phyloP scores from a whole-genome alignment of 2,329 filamentous ascomycete genomes.

The Teratosphaeria destructans region DNA sequence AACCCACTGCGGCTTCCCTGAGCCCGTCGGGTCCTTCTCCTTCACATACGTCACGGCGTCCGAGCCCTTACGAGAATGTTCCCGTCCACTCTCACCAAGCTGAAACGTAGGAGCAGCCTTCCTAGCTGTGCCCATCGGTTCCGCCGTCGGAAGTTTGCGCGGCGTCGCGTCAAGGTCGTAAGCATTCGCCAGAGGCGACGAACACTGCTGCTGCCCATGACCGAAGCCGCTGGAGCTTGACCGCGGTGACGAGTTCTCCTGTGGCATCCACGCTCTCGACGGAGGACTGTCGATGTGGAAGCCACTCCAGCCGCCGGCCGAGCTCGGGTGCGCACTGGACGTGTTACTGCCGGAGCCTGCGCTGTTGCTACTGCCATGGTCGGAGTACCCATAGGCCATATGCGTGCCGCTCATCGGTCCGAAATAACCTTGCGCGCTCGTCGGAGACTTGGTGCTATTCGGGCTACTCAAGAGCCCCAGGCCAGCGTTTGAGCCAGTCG shows the following conservation, averaged over 20 bases:
- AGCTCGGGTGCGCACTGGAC: not conserved
- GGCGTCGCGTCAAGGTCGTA: constrained; percentile 12
- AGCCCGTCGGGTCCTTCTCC: constrained; percentile 50
- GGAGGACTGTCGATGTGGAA: constrained; percentile 2
- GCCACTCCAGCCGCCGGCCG: not conserved
- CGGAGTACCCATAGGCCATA: constrained; percentile 14
- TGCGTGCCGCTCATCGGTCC: constrained; percentile 8
- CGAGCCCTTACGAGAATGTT: constrained; percentile 30
- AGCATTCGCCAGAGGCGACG: not conserved
- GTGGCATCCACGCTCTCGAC: not conserved
- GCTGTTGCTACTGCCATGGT: constrained; percentile 13
- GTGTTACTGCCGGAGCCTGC: constrained; percentile 8
- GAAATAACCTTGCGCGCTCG: constrained; percentile 7
- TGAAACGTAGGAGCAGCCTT: constrained; percentile 7
- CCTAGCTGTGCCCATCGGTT: not conserved
- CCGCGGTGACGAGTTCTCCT: not conserved
- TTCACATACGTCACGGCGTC: constrained; percentile 60
- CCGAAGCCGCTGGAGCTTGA: constrained; percentile 1
- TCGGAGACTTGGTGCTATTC: not conserved
- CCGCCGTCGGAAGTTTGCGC: constrained; percentile 3
- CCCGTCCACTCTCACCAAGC: constrained; percentile 10
- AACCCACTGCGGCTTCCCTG: constrained; percentile 53
- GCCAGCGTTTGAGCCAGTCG: not conserved
- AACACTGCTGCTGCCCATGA: not conserved
- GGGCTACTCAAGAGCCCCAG: constrained; percentile 3